These are phyloP conservation scores for Starmerella stellata DNA, from an alignment of 805 yeast species.

Conservation along the genomic window DNA sequence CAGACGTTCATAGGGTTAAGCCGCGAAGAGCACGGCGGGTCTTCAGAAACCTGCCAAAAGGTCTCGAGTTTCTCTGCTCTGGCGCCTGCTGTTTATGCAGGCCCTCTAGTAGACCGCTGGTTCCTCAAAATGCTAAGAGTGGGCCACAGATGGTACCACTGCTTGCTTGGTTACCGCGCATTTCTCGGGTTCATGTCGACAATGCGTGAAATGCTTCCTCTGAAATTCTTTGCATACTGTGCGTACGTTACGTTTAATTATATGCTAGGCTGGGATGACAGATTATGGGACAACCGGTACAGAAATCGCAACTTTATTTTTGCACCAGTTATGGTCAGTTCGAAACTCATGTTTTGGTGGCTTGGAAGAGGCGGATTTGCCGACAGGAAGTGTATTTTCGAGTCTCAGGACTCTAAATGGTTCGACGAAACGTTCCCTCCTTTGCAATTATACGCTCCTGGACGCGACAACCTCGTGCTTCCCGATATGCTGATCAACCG, in stretches of 20 bases:
- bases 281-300: constrained; percentile 49
- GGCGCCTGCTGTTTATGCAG: constrained; percentile 88
- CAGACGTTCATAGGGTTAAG: constrained; percentile 59
- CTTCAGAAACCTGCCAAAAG: constrained; percentile 32
- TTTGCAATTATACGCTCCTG: constrained; percentile 52
- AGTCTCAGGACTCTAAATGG: constrained; percentile 30
- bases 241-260: constrained; percentile 75
- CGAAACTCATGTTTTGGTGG: constrained; percentile 89
- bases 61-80: constrained; percentile 55
- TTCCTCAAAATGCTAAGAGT: constrained; percentile 21
- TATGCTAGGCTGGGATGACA: constrained; percentile 73
- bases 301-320: constrained; percentile 64
- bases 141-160: constrained; percentile 17
- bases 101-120: constrained; percentile 43
- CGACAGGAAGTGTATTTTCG: constrained; percentile 35
- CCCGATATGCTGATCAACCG: constrained; percentile 51
- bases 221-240: constrained; percentile 38
- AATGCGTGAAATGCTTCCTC: constrained; percentile 35
- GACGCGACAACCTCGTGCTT: constrained; percentile 58
- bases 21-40: constrained; percentile 22
- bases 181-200: constrained; percentile 61
- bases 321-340: constrained; percentile 68
- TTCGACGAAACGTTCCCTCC: constrained; percentile 33
- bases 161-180: constrained; percentile 55
- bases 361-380: constrained; percentile 37